Evolutionary conservation across 169 alveolate genomes (phyloP).

Genomic region (Perkinsus olseni): DNA sequence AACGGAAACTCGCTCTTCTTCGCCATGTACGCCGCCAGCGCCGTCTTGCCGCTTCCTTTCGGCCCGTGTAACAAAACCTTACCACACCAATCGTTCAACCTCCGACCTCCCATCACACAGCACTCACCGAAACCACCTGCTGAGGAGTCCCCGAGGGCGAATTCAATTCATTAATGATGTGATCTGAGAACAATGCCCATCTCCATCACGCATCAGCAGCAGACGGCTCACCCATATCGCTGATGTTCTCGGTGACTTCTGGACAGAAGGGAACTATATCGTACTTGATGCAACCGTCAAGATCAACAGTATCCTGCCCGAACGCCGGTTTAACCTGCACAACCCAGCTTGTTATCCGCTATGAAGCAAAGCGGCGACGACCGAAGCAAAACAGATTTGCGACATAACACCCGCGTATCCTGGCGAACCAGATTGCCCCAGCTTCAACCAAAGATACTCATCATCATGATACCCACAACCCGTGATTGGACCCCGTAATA

Average conservation of each 20-base stretch:
- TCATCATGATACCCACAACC: no score
- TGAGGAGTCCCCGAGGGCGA: neutral
- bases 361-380: no score
- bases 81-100: no score
- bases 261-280: neutral
- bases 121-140: neutral
- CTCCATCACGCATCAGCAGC: neutral
- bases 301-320: neutral
- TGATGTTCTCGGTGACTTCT: neutral
- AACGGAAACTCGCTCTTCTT: slow-evolving; percentile 86
- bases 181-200: neutral
- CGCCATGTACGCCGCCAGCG: slow-evolving; percentile 93
- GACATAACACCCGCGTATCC: no score
- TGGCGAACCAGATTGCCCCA: no score
- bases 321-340: neutral
- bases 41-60: slow-evolving; percentile 93
- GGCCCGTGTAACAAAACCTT: slow-evolving; percentile 87
- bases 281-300: neutral
- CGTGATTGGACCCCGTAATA: no score
- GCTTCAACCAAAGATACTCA: no score
- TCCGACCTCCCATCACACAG: neutral
- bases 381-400: no score
- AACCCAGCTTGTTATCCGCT: no score
- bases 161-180: neutral
- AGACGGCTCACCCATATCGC: neutral